Percentiles rank a stretch among this genome's conserved stretches.
These are phyloP conservation scores for Paramecium pentaurelia DNA, from an alignment of 73 alveolate genomes.

Conservation along the genomic window DNA sequence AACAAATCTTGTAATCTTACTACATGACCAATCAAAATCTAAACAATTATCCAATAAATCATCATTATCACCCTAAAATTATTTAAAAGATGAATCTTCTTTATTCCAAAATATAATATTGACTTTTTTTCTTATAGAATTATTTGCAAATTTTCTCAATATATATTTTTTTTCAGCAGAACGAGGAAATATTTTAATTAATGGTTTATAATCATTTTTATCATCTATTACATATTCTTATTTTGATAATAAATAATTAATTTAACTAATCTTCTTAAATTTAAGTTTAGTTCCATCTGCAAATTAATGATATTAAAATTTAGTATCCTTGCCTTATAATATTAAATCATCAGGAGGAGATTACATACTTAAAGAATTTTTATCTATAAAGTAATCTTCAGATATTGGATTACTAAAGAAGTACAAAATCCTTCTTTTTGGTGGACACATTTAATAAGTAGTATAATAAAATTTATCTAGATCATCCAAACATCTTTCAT, in stretches of 20 bases:
- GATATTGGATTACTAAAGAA: constrained; percentile 45
- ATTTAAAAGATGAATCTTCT: constrained; percentile 65
- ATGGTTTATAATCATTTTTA: constrained; percentile 51
- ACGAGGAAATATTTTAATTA: constrained; percentile 17
- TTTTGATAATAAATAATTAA: background rate
- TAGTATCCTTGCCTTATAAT: constrained; percentile 33
- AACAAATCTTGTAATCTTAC: constrained; percentile 64
- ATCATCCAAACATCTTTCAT: constrained; percentile 6
- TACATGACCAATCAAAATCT: constrained; percentile 69
- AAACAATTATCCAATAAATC: constrained; percentile 72
- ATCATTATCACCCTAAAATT: constrained; percentile 71
- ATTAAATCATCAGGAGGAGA: constrained; percentile 34
- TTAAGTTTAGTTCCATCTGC: background rate
- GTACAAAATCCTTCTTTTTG: constrained; percentile 32
- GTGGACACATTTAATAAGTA: constrained; percentile 55
- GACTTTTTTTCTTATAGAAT: background rate
- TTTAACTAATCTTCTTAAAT: background rate
- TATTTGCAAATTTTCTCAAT: background rate
- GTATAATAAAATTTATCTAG: constrained; percentile 24
- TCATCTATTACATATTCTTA: constrained; percentile 39
- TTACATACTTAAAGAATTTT: background rate
- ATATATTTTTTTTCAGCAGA: constrained; percentile 3
- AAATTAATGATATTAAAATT: background rate
- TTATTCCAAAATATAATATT: constrained; percentile 59
- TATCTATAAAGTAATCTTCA: constrained; percentile 35